Percentiles rank a stretch among this genome's conserved stretches.
Conservation (phyloP, 345 rosid genomes). For the Salix viminalis region DNA sequence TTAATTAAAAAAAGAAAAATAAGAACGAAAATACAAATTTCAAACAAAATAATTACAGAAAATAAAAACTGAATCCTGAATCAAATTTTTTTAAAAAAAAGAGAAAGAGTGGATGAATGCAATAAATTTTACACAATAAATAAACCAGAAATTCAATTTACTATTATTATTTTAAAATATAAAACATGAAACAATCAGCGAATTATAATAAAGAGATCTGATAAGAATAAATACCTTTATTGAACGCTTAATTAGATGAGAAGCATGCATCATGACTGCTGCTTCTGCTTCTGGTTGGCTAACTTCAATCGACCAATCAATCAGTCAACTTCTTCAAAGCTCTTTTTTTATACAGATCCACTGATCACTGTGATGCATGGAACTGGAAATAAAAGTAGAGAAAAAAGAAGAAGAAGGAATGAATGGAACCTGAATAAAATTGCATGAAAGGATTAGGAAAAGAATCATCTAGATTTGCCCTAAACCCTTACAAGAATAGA, state of each 20-base stretch:
- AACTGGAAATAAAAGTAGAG: not conserved
- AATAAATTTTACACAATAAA: not conserved
- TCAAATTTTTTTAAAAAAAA: no score
- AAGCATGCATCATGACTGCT: constrained; percentile 46
- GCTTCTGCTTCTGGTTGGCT: not conserved
- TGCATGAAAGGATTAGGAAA: constrained; percentile 40
- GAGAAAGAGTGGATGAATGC: not conserved
- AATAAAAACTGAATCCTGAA: not conserved
- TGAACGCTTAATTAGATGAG: constrained; percentile 53
- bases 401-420: not conserved
- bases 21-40: not conserved
- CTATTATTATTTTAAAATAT: not conserved
- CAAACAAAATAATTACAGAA: no score
- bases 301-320: not conserved
- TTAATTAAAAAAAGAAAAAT: not conserved
- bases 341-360: not conserved
- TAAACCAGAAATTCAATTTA: not conserved
- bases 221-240: constrained; percentile 36
- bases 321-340: no score
- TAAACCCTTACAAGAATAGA: constrained; percentile 1
- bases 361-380: not conserved
- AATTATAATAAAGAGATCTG: not conserved
- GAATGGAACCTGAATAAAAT: constrained; percentile 42
- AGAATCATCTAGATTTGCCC: constrained; percentile 34
- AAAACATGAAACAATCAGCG: not conserved